A percentile compares a stretch with the other conserved stretches of the same genome.
Evolutionary conservation across 306 rosid species (phyloP).

Genomic region (Luffa aegyptiaca): DNA sequence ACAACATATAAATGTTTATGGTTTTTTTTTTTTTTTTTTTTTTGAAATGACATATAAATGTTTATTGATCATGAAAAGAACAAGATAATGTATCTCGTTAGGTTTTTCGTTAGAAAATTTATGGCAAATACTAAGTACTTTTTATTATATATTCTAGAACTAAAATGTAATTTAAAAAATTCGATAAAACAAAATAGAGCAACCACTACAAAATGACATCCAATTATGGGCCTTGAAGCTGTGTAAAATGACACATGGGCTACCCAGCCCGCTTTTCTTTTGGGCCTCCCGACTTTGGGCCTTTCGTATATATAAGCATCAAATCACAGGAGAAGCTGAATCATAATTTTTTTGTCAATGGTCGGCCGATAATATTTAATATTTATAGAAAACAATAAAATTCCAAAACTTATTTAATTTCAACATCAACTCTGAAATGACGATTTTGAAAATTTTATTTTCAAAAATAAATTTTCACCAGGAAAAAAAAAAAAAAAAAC

Average conservation of each 20-base stretch:
- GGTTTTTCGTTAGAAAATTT: neutral
- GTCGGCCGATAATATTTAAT: no score
- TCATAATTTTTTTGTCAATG: no score
- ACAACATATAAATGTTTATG: neutral
- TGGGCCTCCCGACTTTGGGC: neutral
- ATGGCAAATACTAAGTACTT: neutral
- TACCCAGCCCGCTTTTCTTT: neutral
- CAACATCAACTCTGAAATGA: neutral
- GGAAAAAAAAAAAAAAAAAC: no score
- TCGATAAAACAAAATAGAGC: neutral
- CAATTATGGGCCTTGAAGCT: neutral
- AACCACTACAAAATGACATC: neutral
- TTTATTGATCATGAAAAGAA: neutral
- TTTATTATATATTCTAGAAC: neutral
- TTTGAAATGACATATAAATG: no score
- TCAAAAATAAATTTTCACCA: no score
- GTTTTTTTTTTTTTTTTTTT: no score
- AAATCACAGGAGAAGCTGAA: neutral
- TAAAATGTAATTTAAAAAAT: neutral
- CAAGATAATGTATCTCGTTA: neutral
- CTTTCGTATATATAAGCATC: neutral
- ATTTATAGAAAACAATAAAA: no score
- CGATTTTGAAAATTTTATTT: no score
- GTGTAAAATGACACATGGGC: neutral
- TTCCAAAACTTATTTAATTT: neutral